Base-by-base conservation (phyloP, 148 eudicot genomes). In the Diospyros kaki region DNA sequence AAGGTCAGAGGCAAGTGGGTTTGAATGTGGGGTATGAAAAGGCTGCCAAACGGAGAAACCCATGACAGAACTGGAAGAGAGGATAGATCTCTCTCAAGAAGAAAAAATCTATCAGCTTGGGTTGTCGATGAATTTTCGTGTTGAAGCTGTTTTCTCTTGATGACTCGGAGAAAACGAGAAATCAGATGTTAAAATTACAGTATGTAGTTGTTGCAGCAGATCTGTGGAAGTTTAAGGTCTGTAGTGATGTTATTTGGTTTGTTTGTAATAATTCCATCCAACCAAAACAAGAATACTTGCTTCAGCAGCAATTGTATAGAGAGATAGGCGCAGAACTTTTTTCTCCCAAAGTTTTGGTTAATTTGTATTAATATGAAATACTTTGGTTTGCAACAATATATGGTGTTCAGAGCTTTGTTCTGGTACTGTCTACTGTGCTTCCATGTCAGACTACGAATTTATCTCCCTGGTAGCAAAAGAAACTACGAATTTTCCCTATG, bases 1-100 rank as follows among this genome's bases (percentile, higher is more conserved):
- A 67, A 86, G 82, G 64, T 86, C 89, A 73, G 86, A 86, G 66
- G 85, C 89, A 6, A 84, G 63, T 75, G 87, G 88, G 58, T 73
- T 85, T 75, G 76, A 82, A 9, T 79, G 65, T 74, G 79, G 75
- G 18, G 81, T 76, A 69, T 84, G 74, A 84, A 3, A 58, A 38
- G 54, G 6, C 40, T 2, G 5, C 58, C 59, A 42, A 2, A 72
- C 12, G 38, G 58, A 64, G 71, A 72, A 58, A 65, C 12, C 71
- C 51, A 58, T 2, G 28, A n/a, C 51, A 51, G 61, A 62, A 55
- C 14, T 45, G 73, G 56, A 39, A 71, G 66, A 50, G 76, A 75
- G 69, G 77, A 65, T 28, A 28, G 28, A 28, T 77, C 9, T 56
- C 71, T 70, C 58, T 46, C 18, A 43, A 41, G 63, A 58, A 81